Percentiles rank a stretch among this genome's conserved stretches.
Conservation (phyloP, 257 asterid genomes). For the Capsicum baccatum region DNA sequence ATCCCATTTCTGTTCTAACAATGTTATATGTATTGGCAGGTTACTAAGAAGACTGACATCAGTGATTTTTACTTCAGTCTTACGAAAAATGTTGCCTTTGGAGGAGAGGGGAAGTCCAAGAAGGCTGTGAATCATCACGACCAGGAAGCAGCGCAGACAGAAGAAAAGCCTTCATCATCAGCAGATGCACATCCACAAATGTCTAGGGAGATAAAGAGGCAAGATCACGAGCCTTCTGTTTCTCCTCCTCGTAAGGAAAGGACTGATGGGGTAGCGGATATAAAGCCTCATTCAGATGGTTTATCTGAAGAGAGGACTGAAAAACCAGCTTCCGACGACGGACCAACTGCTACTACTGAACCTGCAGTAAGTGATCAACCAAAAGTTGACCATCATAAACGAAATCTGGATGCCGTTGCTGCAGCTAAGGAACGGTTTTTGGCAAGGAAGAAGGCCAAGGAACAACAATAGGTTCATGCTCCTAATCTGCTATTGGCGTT, state of each 20-base stretch:
- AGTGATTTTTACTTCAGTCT: slow-evolving; percentile 86
- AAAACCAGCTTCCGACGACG: slow-evolving; percentile 29
- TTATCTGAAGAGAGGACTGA: slow-evolving; percentile 40
- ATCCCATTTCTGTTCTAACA: background rate
- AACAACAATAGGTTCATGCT: slow-evolving; percentile 19
- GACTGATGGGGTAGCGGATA: slow-evolving; percentile 33
- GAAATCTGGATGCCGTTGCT: slow-evolving; percentile 57
- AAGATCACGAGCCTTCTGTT: slow-evolving; percentile 41
- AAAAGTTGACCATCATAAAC: slow-evolving; percentile 55
- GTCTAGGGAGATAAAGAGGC: slow-evolving; percentile 41
- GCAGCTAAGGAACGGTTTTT: slow-evolving; percentile 69
- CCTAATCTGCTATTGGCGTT: background rate
- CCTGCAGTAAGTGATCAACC: slow-evolving; percentile 44
- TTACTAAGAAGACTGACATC: slow-evolving; percentile 81
- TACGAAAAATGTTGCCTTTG: slow-evolving; percentile 79
- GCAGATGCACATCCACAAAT: slow-evolving; percentile 40
- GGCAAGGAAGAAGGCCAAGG: slow-evolving; percentile 80
- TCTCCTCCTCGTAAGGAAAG: slow-evolving; percentile 49
- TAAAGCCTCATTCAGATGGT: slow-evolving; percentile 46
- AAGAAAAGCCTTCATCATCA: slow-evolving; percentile 42
- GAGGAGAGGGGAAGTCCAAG: slow-evolving; percentile 54
- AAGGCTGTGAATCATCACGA: slow-evolving; percentile 50
- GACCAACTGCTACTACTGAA: background rate
- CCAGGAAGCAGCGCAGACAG: slow-evolving; percentile 43
- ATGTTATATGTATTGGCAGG: slow-evolving; percentile 48